Conservation (phyloP, 768 basidiomycete species). For the Suillus alpinus region DNA sequence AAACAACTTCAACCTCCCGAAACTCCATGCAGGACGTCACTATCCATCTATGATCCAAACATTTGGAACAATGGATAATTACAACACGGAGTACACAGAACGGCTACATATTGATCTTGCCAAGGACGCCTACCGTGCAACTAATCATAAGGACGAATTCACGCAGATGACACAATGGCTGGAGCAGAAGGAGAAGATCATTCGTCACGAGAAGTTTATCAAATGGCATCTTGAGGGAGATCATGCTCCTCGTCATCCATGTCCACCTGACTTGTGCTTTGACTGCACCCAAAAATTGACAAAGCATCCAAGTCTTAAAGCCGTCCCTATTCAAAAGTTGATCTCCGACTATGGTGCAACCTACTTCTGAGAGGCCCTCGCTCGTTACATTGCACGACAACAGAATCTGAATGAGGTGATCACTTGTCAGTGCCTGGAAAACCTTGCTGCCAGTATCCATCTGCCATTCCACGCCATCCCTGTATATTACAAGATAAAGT, state of each 20-base stretch:
- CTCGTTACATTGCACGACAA: slow-evolving; percentile 20
- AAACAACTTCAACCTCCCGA: slow-evolving; percentile 38
- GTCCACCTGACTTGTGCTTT: slow-evolving; percentile 6
- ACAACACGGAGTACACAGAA: slow-evolving; percentile 39
- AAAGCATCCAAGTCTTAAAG: slow-evolving; percentile 22
- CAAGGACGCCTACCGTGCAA: slow-evolving; percentile 34
- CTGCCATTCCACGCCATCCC: slow-evolving; percentile 18
- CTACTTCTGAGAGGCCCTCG: slow-evolving; percentile 26
- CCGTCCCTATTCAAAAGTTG: slow-evolving; percentile 21
- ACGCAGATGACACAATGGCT: slow-evolving; percentile 40
- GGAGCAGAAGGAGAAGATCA: slow-evolving; percentile 30
- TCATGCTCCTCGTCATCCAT: no score
- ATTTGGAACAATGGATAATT: slow-evolving; percentile 38
- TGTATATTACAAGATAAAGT: slow-evolving; percentile 34
- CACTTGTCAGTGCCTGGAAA: slow-evolving; percentile 15
- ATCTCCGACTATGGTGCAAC: slow-evolving; percentile 25
- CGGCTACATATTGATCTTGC: slow-evolving; percentile 34
- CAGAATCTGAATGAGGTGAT: slow-evolving; percentile 15
- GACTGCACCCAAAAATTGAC: slow-evolving; percentile 18
- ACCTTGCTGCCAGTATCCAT: slow-evolving; percentile 2
- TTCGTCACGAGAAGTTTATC: slow-evolving; percentile 21
- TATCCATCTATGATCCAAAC: slow-evolving; percentile 28
- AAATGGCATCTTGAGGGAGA: slow-evolving; percentile 13
- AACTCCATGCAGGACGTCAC: slow-evolving; percentile 37
- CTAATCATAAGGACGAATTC: slow-evolving; percentile 36